These are phyloP conservation scores for Zygotorulaspora florentina DNA, from an alignment of 805 yeast genomes.

Conservation along the genomic window DNA sequence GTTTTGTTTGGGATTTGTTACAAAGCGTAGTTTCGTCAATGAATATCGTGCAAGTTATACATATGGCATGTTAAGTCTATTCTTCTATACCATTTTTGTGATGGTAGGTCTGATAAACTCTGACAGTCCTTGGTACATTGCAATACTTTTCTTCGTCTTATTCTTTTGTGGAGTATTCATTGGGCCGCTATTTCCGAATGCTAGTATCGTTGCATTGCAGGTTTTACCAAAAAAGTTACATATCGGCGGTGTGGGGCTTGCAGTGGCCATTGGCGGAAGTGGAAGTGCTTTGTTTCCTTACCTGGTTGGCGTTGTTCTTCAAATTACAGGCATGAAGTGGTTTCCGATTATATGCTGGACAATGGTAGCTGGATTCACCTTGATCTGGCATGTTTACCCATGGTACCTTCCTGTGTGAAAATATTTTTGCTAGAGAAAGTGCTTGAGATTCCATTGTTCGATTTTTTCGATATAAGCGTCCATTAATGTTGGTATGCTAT, in stretches of 20 bases:
- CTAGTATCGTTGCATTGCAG: slow-evolving; percentile 59
- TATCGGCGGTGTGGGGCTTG: slow-evolving; percentile 65
- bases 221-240: slow-evolving; percentile 57
- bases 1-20: slow-evolving; percentile 51
- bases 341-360: slow-evolving; percentile 30
- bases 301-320: slow-evolving; percentile 46
- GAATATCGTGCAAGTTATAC: slow-evolving; percentile 40
- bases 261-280: slow-evolving; percentile 75
- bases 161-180: slow-evolving; percentile 54
- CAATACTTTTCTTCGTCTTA: slow-evolving; percentile 22
- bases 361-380: slow-evolving; percentile 19
- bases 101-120: slow-evolving; percentile 20
- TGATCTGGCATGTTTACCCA: slow-evolving; percentile 31
- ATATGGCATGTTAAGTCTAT: slow-evolving; percentile 34
- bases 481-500: too few relatives aligned
- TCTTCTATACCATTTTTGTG: slow-evolving; percentile 34
- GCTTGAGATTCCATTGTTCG: too few relatives aligned
- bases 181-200: slow-evolving; percentile 73
- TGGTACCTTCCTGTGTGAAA: slow-evolving; percentile 22
- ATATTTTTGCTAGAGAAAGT: neutral
- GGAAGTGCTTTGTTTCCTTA: slow-evolving; percentile 79
- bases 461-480: too few relatives aligned
- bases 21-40: slow-evolving; percentile 43
- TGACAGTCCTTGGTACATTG: slow-evolving; percentile 20
- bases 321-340: slow-evolving; percentile 25